phyloP scores from a whole-genome alignment of 2,329 filamentous ascomycete genomes.

The Apiospora kogelbergensis region DNA sequence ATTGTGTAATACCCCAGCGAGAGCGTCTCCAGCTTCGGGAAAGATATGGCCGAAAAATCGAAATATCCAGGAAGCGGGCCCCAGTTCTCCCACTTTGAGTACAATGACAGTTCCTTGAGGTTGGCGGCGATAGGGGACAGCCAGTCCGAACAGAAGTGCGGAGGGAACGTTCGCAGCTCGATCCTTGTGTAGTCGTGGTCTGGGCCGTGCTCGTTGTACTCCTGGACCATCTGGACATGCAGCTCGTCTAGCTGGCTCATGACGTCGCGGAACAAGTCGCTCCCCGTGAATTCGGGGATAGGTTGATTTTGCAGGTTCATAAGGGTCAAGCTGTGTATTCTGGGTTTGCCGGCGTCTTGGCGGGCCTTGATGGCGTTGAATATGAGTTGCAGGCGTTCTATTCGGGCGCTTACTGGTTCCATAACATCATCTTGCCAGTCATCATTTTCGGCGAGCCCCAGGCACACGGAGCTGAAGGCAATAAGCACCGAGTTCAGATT shows the following conservation, averaged over 20 bases:
- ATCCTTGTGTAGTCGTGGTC: neutral
- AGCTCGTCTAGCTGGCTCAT: neutral
- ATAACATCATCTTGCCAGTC: neutral
- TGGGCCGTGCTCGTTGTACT: neutral
- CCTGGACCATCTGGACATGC: neutral
- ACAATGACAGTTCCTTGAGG: neutral
- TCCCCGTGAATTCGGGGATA: neutral
- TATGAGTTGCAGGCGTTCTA: neutral
- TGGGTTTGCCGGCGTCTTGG: neutral
- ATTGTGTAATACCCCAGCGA: neutral
- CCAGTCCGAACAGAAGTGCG: neutral
- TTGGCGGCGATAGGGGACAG: neutral
- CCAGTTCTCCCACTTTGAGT: neutral
- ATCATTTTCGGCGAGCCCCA: too few species aligned
- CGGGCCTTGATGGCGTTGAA: neutral
- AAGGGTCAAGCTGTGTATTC: neutral
- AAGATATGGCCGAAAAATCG: neutral
- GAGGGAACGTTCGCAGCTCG: neutral
- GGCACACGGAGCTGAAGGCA: neutral
- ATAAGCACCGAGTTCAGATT: neutral
- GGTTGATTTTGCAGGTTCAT: neutral
- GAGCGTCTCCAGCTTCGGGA: neutral
- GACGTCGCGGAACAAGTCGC: neutral
- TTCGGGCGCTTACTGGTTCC: neutral
- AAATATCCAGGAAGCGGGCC: neutral